Evolutionary conservation across 495 filamentous ascomycete species (phyloP).

Genomic region (Podospora pseudoanserina): DNA sequence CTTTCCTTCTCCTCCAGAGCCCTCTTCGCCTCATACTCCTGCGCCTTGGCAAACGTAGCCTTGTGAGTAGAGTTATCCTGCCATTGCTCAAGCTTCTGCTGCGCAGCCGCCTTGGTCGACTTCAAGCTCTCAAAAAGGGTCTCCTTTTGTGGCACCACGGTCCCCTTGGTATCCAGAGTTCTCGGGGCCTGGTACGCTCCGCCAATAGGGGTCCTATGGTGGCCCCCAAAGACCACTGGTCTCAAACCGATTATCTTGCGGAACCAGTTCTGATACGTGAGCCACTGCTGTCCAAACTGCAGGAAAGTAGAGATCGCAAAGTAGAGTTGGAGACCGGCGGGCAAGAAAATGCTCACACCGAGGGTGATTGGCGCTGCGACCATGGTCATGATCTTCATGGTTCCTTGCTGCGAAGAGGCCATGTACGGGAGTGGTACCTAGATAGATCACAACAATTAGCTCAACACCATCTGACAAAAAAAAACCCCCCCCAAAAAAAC

Average conservation of each 20-base stretch:
- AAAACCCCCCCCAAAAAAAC: background rate
- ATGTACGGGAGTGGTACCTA: slow-evolving; percentile 36
- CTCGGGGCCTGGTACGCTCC: slow-evolving; percentile 30
- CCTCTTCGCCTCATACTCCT: slow-evolving; percentile 47
- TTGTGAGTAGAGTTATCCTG: slow-evolving; percentile 20
- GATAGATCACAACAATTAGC: slow-evolving; percentile 6
- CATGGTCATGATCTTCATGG: slow-evolving; percentile 51
- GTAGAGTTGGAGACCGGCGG: slow-evolving; percentile 67
- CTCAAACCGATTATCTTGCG: slow-evolving; percentile 49
- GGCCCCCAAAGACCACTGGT: slow-evolving; percentile 35
- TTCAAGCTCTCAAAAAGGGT: slow-evolving; percentile 25
- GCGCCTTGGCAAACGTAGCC: slow-evolving; percentile 29
- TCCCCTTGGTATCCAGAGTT: slow-evolving; percentile 11
- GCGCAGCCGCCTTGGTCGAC: slow-evolving; percentile 26
- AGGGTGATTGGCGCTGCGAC: slow-evolving; percentile 61
- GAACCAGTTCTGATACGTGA: slow-evolving; percentile 50
- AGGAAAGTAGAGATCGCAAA: slow-evolving; percentile 59
- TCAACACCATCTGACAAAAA: background rate
- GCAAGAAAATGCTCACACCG: slow-evolving; percentile 59
- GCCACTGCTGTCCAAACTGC: slow-evolving; percentile 53
- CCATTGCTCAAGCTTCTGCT: slow-evolving; percentile 37
- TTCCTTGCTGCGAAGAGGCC: slow-evolving; percentile 34
- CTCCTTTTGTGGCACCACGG: slow-evolving; percentile 10
- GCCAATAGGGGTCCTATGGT: background rate
- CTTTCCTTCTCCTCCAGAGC: slow-evolving; percentile 43